phyloP scores from a whole-genome alignment of 1,284 basidiomycete genomes.

The Puccinia coronata region DNA sequence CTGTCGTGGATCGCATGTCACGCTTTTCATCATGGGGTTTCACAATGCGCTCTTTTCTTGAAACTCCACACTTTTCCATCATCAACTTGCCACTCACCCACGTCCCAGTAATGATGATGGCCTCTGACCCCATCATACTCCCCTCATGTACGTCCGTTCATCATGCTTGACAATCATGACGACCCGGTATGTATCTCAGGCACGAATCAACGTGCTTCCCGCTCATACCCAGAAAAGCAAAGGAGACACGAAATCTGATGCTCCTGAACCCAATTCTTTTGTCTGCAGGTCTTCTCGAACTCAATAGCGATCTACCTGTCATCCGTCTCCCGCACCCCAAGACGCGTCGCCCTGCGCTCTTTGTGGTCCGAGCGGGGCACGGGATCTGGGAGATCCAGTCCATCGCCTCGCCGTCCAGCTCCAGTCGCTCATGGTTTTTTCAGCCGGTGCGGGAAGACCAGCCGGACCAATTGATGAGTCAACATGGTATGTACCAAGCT shows the following conservation, averaged over 20 bases:
- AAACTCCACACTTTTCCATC: too few species aligned
- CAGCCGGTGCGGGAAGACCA: background rate
- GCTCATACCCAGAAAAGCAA: background rate
- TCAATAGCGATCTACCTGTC: slow-evolving; percentile 3
- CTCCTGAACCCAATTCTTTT: background rate
- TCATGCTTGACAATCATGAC: background rate
- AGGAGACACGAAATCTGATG: background rate
- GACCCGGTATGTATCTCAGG: background rate
- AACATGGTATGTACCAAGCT: slow-evolving; percentile 2
- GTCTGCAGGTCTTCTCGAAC: background rate
- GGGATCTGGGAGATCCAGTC: slow-evolving; percentile 26
- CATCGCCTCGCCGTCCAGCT: background rate
- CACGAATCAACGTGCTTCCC: background rate
- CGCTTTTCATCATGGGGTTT: too few species aligned
- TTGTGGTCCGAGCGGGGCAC: slow-evolving; percentile 1
- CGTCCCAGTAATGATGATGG: background rate
- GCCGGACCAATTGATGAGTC: slow-evolving; percentile 12
- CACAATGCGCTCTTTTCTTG: background rate
- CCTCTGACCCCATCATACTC: slow-evolving; percentile 7
- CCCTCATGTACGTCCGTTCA: slow-evolving; percentile 25
- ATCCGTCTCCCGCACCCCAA: slow-evolving; percentile 25
- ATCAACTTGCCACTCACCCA: too few species aligned
- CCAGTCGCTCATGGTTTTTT: slow-evolving; percentile 24
- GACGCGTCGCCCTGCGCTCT: slow-evolving; percentile 19
- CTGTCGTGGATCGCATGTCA: background rate